Percentiles rank a stretch among this genome's conserved stretches.
These are phyloP conservation scores for Cercospora janseana DNA, from an alignment of 2,329 filamentous ascomycete species.

Conservation along the genomic window DNA sequence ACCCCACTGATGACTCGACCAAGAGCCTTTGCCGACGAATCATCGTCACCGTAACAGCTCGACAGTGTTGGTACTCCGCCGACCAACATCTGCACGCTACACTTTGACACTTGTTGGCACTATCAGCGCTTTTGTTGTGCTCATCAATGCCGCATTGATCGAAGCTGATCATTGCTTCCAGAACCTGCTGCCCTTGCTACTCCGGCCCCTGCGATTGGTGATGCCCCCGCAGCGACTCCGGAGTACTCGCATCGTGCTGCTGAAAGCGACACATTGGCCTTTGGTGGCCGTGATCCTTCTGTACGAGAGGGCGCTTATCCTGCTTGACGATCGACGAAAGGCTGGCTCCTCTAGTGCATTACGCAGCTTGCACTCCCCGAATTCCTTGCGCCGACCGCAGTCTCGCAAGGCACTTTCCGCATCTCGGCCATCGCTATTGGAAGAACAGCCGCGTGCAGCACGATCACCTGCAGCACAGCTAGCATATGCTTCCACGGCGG, in stretches of 20 bases:
- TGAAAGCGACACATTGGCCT: slow-evolving; percentile 62
- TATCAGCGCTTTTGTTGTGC: slow-evolving; percentile 6
- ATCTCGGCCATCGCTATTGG: slow-evolving; percentile 21
- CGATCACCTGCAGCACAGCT: slow-evolving; percentile 20
- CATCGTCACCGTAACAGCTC: slow-evolving; percentile 17
- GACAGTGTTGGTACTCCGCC: slow-evolving; percentile 26
- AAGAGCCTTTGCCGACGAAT: slow-evolving; percentile 17
- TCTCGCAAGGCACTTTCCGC: slow-evolving; percentile 21
- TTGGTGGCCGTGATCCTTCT: slow-evolving; percentile 66
- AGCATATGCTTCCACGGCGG: slow-evolving; percentile 9
- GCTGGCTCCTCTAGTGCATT: slow-evolving; percentile 19
- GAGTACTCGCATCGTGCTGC: slow-evolving; percentile 56
- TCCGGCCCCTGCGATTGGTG: slow-evolving; percentile 70
- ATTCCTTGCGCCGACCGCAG: slow-evolving; percentile 24
- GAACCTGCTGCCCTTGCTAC: slow-evolving; percentile 72
- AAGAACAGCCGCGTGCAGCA: slow-evolving; percentile 21
- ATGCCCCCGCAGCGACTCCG: slow-evolving; percentile 65
- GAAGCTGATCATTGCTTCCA: slow-evolving; percentile 33
- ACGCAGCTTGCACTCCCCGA: slow-evolving; percentile 19
- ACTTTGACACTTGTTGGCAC: slow-evolving; percentile 9
- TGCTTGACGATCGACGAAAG: slow-evolving; percentile 20
- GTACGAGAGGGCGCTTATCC: slow-evolving; percentile 56
- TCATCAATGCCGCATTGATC: neutral
- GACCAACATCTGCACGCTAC: slow-evolving; percentile 14
- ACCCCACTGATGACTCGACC: neutral